Evolutionary conservation across 345 rosid species (phyloP).

Genomic region (Clausena lansium): DNA sequence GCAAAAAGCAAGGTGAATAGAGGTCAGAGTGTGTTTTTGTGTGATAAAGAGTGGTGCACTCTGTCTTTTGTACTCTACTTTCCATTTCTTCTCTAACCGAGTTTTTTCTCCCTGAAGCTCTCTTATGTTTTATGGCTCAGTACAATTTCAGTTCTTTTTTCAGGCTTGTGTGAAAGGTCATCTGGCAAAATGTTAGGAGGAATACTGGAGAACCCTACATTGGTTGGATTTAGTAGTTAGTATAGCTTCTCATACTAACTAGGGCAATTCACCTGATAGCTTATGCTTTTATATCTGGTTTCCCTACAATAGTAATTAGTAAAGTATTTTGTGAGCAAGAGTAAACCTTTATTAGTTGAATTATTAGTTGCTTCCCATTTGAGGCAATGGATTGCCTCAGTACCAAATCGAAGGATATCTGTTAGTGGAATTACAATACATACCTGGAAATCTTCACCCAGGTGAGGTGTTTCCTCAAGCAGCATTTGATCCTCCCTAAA

Average conservation of each 20-base stretch:
- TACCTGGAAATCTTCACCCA: background rate
- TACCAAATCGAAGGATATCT: background rate
- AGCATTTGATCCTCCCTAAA: background rate
- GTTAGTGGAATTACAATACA: background rate
- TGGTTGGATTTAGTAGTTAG: background rate
- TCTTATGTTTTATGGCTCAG: background rate
- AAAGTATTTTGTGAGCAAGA: background rate
- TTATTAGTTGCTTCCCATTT: background rate
- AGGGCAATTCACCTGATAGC: background rate
- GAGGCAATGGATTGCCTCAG: background rate
- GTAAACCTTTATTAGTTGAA: background rate
- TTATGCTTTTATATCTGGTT: background rate
- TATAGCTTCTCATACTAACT: background rate
- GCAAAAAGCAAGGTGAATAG: background rate
- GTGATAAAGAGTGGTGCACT: background rate
- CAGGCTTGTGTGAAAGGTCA: slow-evolving; percentile 4
- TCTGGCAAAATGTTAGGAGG: background rate
- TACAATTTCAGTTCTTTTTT: background rate
- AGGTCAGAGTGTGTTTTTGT: background rate
- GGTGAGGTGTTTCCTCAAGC: slow-evolving; percentile 9
- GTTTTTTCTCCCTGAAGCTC: background rate
- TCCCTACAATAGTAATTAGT: background rate
- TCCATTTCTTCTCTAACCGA: background rate
- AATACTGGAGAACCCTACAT: background rate
- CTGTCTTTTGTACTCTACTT: background rate